phyloP scores from a whole-genome alignment of 2,329 filamentous ascomycete genomes.

The Thielaviopsis musarum region DNA sequence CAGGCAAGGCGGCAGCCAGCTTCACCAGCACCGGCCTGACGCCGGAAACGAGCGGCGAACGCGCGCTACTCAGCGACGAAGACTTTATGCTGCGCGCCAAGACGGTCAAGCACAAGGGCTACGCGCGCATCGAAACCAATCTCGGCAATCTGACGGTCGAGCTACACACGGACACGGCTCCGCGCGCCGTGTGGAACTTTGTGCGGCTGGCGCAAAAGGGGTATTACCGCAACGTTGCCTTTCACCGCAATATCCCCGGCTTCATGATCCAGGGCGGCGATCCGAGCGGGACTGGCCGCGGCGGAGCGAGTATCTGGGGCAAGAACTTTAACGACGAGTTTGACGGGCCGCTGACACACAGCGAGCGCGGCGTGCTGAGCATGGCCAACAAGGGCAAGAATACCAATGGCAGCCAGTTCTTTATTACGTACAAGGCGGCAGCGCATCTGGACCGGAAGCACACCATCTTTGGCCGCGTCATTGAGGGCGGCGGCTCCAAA shows the following conservation, averaged over 20 bases:
- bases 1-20: constrained; percentile 76
- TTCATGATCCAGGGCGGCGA: constrained; percentile 99
- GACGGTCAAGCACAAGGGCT: constrained; percentile 77
- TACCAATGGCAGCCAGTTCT: constrained; percentile 90
- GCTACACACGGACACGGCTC: constrained; percentile 77
- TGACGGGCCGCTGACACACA: constrained; percentile 75
- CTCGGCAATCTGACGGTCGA: constrained; percentile 76
- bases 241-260: constrained; percentile 85
- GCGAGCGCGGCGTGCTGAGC: constrained; percentile 59
- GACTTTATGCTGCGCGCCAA: constrained; percentile 92
- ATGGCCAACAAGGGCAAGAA: constrained; percentile 99
- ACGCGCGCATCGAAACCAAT: constrained; percentile 76
- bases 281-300: constrained; percentile 77
- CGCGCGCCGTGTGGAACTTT: constrained; percentile 95
- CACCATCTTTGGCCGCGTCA: constrained; percentile 83
- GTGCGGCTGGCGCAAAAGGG: constrained; percentile 72
- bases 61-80: constrained; percentile 77
- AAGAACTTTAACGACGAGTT: constrained; percentile 92
- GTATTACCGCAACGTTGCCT: constrained; percentile 70
- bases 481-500: constrained; percentile 40
- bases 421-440: constrained; percentile 73
- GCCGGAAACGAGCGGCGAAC: constrained; percentile 73
- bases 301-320: constrained; percentile 83
- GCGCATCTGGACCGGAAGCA: constrained; percentile 88
- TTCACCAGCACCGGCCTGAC: constrained; percentile 92